These are phyloP conservation scores for Leishmania gerbilli DNA, from an alignment of 208 protist species.

Conservation along the genomic window DNA sequence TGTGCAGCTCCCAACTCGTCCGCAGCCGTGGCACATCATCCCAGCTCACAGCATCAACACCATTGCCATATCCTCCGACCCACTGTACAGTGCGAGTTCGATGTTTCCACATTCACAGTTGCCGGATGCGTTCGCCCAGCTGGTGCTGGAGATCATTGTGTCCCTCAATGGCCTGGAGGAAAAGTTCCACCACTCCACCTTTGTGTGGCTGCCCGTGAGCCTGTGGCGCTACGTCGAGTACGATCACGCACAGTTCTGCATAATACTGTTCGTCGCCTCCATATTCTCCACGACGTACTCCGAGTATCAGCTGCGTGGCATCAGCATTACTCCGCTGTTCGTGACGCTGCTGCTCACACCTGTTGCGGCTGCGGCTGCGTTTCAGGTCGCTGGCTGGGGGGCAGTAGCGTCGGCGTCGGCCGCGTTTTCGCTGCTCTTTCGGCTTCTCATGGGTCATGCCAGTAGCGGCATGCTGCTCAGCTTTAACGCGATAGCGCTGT, in stretches of 20 bases:
- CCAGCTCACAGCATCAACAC: slow-evolving; percentile 57
- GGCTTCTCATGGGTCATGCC: slow-evolving; percentile 7
- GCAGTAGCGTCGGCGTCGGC: slow-evolving; percentile 20
- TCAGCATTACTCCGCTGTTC: slow-evolving; percentile 45
- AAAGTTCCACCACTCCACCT: slow-evolving; percentile 71
- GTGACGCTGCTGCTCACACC: slow-evolving; percentile 31
- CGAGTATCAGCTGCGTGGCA: slow-evolving; percentile 51
- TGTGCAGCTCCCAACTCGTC: slow-evolving; percentile 29
- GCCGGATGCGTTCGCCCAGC: slow-evolving; percentile 5
- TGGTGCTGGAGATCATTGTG: slow-evolving; percentile 38
- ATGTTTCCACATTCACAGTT: not conserved
- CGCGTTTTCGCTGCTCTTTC: slow-evolving; percentile 16
- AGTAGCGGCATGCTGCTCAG: slow-evolving; percentile 43
- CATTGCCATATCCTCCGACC: slow-evolving; percentile 48
- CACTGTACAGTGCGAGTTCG: not conserved
- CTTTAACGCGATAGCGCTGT: slow-evolving; percentile 57
- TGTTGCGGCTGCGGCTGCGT: slow-evolving; percentile 11
- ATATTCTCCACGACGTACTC: slow-evolving; percentile 61
- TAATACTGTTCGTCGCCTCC: slow-evolving; percentile 52
- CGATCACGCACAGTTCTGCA: slow-evolving; percentile 66
- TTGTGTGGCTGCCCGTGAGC: slow-evolving; percentile 59
- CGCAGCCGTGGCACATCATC: slow-evolving; percentile 44
- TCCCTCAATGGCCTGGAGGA: slow-evolving; percentile 71
- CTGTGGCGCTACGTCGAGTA: slow-evolving; percentile 48
- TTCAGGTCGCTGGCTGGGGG: slow-evolving; percentile 27